phyloP scores from a whole-genome alignment of 345 rosid genomes.

The Hypericum androsaemum region DNA sequence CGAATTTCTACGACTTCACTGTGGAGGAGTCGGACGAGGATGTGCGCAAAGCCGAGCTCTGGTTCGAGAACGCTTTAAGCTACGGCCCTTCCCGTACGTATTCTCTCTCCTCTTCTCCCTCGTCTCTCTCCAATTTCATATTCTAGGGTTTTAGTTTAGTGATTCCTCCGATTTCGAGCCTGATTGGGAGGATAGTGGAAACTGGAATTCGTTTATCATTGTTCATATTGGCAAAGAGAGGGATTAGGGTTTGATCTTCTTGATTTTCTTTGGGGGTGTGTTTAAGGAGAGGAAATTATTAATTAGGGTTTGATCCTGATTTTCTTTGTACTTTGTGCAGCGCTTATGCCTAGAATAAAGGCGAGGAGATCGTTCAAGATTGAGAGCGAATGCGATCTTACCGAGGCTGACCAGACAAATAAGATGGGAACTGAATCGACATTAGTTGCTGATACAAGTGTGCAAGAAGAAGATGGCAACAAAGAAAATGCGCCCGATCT shows the following conservation, averaged over 20 bases:
- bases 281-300: no score
- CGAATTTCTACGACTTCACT: conserved; percentile 67
- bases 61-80: conserved; percentile 66
- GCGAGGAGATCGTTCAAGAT: conserved; percentile 58
- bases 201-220: no score
- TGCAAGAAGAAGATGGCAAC: no score
- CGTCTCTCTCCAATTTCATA: neutral
- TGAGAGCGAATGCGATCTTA: conserved; percentile 66
- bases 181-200: no score
- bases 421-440: conserved; percentile 31
- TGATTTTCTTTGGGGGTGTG: no score
- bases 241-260: no score
- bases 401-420: conserved; percentile 46
- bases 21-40: conserved; percentile 66
- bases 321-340: conserved; percentile 26
- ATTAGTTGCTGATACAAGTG: no score
- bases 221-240: no score
- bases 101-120: conserved; percentile 3
- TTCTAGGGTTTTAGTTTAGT: no score
- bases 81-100: conserved; percentile 90
- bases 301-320: no score
- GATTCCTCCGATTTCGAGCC: no score
- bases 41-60: conserved; percentile 57
- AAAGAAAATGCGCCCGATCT: no score
- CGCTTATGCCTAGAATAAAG: conserved; percentile 78